Percentiles rank a stretch among this genome's conserved stretches.
These are phyloP conservation scores for Populus hybrid DNA, from an alignment of 441 rosid species.

Conservation along the genomic window DNA sequence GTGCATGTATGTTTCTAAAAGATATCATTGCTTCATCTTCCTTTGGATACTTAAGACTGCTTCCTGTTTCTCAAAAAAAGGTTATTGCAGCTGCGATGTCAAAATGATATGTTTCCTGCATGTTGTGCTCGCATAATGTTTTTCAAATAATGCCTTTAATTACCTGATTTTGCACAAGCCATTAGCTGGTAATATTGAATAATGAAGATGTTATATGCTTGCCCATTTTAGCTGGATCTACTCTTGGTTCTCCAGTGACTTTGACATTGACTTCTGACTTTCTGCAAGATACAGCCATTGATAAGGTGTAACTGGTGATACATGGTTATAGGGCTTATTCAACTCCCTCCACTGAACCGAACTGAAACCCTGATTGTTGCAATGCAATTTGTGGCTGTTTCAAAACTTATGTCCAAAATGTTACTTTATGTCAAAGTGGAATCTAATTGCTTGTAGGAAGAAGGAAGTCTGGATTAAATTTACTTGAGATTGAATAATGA, in stretches of 20 bases:
- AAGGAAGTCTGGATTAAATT: background rate
- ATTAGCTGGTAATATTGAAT: background rate
- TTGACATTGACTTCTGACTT: background rate
- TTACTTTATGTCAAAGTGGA: background rate
- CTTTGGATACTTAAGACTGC: background rate
- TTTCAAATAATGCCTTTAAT: background rate
- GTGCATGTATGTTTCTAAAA: background rate
- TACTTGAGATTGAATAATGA: background rate
- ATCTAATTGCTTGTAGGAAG: background rate
- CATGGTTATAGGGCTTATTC: background rate
- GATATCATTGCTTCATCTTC: background rate
- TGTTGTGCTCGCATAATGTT: background rate
- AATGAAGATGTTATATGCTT: no score
- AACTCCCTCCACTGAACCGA: no score
- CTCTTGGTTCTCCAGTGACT: background rate
- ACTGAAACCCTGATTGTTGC: background rate
- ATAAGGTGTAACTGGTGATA: background rate
- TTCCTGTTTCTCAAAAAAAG: background rate
- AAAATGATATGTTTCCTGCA: background rate
- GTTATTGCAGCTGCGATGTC: background rate
- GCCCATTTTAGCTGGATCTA: no score
- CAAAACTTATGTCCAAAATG: background rate
- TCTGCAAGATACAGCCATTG: background rate
- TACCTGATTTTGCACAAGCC: background rate
- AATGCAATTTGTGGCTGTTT: background rate